Evolutionary conservation across 1,139 yeast genomes (phyloP), one percentile per base, ranked within the genome.

Genomic region (Geotrichum armillariae): DNA sequence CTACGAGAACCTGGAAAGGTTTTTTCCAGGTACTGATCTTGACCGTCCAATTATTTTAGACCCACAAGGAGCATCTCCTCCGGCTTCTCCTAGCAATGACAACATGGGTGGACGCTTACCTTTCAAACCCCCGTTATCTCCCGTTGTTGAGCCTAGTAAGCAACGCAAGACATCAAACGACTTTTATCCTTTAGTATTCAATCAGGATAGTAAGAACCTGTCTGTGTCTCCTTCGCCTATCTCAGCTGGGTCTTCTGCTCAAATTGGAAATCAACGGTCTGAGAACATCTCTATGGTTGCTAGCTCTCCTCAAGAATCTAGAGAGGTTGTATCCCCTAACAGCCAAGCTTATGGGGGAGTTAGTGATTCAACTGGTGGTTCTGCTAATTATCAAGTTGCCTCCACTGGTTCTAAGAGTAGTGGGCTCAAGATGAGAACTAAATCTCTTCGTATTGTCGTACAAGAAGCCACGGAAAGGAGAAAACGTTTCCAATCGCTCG

Each of bases 21-120:
- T 88, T 66, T 94, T 94, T 73, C 99, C 99, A 0, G 78, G 87
- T 59, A 84, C 98, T 0, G 93, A 93, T 68, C 77, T 94, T 55
- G 99, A 94, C 64, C 86, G 86, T 61, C 96, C 98, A 1, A 89
- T 93, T 35, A 79, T 91, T 33, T 93, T 88, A 62, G 91, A 87
- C 44, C 68, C 70, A 0, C 64, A 65, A 4, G 55, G 54, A n/a
- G 56, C 68, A 3, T 69, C 78, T 3, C 83, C 90, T 0, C 85
- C 89, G 0, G 72, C 75, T 1, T 80, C 87, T 0, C 84, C 85
- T 2, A 65, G 53, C 16, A 38, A 38, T 5, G 57, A 57, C 1
- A 33, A 35, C 9, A 33, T 51, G 50, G 31, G 29, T 36, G 40
- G 38, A 11, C 35, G 41, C 20, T 35, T 32, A 11, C 31, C 48